phyloP scores from a whole-genome alignment of 2,329 filamentous ascomycete species.

The Tolypocladium capitatum region DNA sequence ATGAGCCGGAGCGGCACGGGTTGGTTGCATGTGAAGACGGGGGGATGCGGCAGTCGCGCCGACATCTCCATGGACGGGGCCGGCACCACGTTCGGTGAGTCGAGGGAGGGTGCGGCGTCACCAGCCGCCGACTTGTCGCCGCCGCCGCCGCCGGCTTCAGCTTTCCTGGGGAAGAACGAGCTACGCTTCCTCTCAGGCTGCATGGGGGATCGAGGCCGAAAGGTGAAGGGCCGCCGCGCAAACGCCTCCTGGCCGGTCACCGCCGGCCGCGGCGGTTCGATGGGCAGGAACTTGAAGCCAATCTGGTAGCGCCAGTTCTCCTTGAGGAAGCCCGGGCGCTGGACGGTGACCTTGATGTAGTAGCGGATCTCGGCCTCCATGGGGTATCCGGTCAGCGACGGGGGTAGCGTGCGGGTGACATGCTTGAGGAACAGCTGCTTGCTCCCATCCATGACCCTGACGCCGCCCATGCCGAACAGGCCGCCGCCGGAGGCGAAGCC shows the following conservation, averaged over 20 bases:
- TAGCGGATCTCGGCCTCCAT: slow-evolving; percentile 84
- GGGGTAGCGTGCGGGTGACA: slow-evolving; percentile 75
- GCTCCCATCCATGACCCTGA: slow-evolving; percentile 49
- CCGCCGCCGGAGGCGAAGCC: slow-evolving; percentile 32
- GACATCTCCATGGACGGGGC: slow-evolving; percentile 61
- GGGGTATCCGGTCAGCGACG: slow-evolving; percentile 76
- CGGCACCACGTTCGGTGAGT: slow-evolving; percentile 12
- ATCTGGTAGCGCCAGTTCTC: slow-evolving; percentile 65
- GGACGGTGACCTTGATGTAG: slow-evolving; percentile 90
- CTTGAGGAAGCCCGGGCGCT: slow-evolving; percentile 76
- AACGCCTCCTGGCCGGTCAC: slow-evolving; percentile 65
- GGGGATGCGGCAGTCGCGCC: slow-evolving; percentile 72
- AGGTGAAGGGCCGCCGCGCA: slow-evolving; percentile 57
- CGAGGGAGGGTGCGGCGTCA: slow-evolving; percentile 10
- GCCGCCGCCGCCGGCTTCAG: slow-evolving; percentile 11
- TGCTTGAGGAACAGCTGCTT: slow-evolving; percentile 53
- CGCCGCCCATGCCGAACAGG: slow-evolving; percentile 35
- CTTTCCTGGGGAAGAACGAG: slow-evolving; percentile 41
- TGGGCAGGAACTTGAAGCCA: slow-evolving; percentile 78
- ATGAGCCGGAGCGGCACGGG: slow-evolving; percentile 70
- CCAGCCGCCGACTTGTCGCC: slow-evolving; percentile 8
- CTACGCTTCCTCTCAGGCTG: slow-evolving; percentile 36
- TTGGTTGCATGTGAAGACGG: slow-evolving; percentile 80
- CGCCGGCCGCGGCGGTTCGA: slow-evolving; percentile 69
- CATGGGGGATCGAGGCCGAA: slow-evolving; percentile 28